phyloP scores from a whole-genome alignment of 208 protist genomes.

The Trypanosoma boissoni region DNA sequence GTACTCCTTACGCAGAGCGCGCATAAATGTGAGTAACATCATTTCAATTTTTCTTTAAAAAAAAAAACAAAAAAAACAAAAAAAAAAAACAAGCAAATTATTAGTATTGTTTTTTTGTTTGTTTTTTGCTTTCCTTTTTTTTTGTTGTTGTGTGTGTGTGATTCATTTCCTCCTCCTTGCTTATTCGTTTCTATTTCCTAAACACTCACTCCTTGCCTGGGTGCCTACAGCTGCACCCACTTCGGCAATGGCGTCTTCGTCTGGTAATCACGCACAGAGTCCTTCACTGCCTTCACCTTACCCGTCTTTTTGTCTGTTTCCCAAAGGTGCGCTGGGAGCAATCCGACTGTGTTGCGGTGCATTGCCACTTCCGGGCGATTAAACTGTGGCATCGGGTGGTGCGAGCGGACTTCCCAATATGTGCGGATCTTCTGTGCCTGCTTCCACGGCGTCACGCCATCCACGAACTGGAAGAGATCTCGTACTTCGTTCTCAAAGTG shows the following conservation, averaged over 20 bases:
- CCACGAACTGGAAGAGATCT: conserved; percentile 84
- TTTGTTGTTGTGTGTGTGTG: background rate
- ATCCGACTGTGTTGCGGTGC: conserved; percentile 81
- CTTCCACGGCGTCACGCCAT: conserved; percentile 87
- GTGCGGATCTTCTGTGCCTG: conserved; percentile 90
- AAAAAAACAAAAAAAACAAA: conserved; percentile 6
- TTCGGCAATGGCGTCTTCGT: conserved; percentile 78
- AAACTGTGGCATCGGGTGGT: conserved; percentile 91
- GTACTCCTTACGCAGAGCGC: too few relatives aligned
- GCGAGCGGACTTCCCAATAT: conserved; percentile 87
- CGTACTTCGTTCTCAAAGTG: conserved; percentile 90
- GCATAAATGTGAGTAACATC: background rate
- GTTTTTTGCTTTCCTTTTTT: conserved; percentile 9
- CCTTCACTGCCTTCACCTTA: conserved; percentile 87
- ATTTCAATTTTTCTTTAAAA: background rate
- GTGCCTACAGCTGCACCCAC: conserved; percentile 74
- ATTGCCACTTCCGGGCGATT: conserved; percentile 85
- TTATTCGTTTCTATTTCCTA: background rate
- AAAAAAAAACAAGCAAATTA: conserved; percentile 15
- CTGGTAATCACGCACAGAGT: conserved; percentile 89
- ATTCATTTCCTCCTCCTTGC: background rate
- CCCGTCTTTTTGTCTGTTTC: conserved; percentile 92
- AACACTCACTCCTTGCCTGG: background rate
- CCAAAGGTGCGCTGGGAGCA: conserved; percentile 85
- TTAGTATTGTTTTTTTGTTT: conserved; percentile 4